A percentile compares a stretch with the other conserved stretches of the same genome.
These are phyloP conservation scores for Tricholoma bakamatsutake DNA, from an alignment of 768 basidiomycete genomes.

Conservation along the genomic window DNA sequence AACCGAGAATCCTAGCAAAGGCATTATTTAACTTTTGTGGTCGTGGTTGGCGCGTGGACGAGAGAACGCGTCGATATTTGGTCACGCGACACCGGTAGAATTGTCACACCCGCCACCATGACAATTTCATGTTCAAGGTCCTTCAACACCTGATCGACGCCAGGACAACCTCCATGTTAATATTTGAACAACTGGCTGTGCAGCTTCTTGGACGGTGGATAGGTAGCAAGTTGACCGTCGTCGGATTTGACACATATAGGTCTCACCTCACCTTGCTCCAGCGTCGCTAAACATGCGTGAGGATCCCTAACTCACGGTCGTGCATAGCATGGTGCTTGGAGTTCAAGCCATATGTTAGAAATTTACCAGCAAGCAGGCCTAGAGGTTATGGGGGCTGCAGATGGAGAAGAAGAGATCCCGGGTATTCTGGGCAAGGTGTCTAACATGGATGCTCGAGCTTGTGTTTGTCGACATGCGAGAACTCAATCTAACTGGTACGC, in stretches of 20 bases:
- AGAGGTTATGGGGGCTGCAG: slow-evolving; percentile 70
- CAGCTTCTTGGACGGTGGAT: slow-evolving; percentile 78
- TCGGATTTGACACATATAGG: slow-evolving; percentile 79
- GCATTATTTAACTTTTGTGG: neutral
- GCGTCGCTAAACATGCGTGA: slow-evolving; percentile 47
- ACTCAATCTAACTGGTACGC: slow-evolving; percentile 83
- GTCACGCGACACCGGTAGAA: too few relatives aligned
- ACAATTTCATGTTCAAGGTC: too few relatives aligned
- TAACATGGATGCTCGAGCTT: slow-evolving; percentile 92
- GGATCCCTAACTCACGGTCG: slow-evolving; percentile 58
- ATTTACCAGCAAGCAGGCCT: slow-evolving; percentile 64
- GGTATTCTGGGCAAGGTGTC: slow-evolving; percentile 86
- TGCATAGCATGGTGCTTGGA: slow-evolving; percentile 78
- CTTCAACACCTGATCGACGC: too few relatives aligned
- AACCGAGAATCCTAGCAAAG: neutral
- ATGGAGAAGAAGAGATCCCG: slow-evolving; percentile 80
- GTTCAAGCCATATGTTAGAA: slow-evolving; percentile 78
- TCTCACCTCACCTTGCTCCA: slow-evolving; percentile 70
- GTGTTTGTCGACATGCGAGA: slow-evolving; percentile 88
- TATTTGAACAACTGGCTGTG: slow-evolving; percentile 82
- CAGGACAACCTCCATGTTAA: too few relatives aligned
- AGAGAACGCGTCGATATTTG: too few relatives aligned
- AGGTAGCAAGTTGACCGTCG: slow-evolving; percentile 80
- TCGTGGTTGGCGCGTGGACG: too few relatives aligned
- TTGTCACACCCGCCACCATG: too few relatives aligned